A percentile compares a stretch with the other conserved stretches of the same genome.
phyloP scores from a whole-genome alignment of 805 yeast species.

The Suhomyces kilbournensis region DNA sequence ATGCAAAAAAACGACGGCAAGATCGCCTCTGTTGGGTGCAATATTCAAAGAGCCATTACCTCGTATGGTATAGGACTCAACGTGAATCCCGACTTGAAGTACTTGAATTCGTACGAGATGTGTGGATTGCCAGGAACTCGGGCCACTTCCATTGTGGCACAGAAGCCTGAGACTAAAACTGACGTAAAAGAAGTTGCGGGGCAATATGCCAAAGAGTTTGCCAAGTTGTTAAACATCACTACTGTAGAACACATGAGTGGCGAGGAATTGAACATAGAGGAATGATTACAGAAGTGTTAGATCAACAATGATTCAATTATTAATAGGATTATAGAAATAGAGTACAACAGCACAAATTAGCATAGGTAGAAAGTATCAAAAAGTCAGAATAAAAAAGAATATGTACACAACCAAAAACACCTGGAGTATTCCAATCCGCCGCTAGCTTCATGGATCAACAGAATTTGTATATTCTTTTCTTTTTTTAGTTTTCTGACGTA shows the following conservation, averaged over 20 bases:
- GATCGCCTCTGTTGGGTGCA: slow-evolving; percentile 87
- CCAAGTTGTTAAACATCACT: slow-evolving; percentile 28
- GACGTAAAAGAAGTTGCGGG: slow-evolving; percentile 25
- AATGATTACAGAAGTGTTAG: background rate
- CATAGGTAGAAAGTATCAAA: background rate
- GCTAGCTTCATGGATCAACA: background rate
- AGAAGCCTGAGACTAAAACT: slow-evolving; percentile 10
- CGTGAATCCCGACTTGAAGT: slow-evolving; percentile 67
- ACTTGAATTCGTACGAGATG: slow-evolving; percentile 69
- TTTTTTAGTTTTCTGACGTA: background rate
- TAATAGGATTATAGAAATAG: slow-evolving; percentile 1
- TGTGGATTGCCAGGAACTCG: slow-evolving; percentile 72
- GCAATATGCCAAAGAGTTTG: slow-evolving; percentile 36
- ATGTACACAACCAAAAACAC: no score
- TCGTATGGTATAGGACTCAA: slow-evolving; percentile 89
- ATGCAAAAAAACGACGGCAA: slow-evolving; percentile 47
- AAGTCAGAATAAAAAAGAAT: background rate
- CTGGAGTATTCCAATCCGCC: no score
- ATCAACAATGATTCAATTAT: background rate
- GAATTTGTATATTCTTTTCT: no score
- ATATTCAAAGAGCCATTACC: slow-evolving; percentile 77
- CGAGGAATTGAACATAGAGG: slow-evolving; percentile 17
- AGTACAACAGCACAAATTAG: background rate
- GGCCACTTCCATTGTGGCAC: slow-evolving; percentile 34
- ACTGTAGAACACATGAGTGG: slow-evolving; percentile 38